Conservation (phyloP, 1,284 basidiomycete species). For the Ganoderma sp. region DNA sequence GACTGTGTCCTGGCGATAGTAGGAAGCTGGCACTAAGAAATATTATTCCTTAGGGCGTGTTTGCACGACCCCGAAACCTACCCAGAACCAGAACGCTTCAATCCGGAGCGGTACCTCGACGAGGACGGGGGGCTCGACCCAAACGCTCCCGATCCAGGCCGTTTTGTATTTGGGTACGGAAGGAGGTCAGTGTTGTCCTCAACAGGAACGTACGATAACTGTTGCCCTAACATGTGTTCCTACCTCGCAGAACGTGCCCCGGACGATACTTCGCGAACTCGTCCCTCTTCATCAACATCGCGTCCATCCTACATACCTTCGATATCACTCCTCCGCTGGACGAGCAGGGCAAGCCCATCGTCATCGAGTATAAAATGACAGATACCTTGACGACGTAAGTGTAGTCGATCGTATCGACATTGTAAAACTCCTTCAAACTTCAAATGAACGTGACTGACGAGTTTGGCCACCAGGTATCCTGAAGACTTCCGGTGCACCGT, state of each 20-base stretch:
- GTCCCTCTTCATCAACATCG: conserved; percentile 18
- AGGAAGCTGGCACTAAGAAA: neutral
- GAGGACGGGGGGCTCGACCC: conserved; percentile 21
- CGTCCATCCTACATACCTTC: conserved; percentile 31
- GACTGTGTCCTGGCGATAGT: no score
- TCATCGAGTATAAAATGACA: conserved; percentile 21
- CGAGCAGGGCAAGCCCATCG: conserved; percentile 10
- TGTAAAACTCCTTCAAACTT: no score
- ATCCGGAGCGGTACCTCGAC: conserved; percentile 28
- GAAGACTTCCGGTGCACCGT: conserved; percentile 25
- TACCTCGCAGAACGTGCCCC: conserved; percentile 7
- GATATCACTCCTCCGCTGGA: conserved; percentile 27
- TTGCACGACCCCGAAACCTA: conserved; percentile 25
- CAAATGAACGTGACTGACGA: neutral
- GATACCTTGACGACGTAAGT: conserved; percentile 22
- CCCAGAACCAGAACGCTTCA: conserved; percentile 25
- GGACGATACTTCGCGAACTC: conserved; percentile 14
- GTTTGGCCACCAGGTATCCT: conserved; percentile 11
- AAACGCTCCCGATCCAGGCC: conserved; percentile 15
- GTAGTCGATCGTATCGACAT: no score
- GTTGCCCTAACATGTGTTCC: conserved; percentile 21
- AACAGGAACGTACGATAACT: no score
- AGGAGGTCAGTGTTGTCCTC: conserved; percentile 14
- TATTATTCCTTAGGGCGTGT: conserved; percentile 21
- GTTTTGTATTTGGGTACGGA: conserved; percentile 34